A percentile compares a stretch with the other conserved stretches of the same genome.
phyloP scores from a whole-genome alignment of 768 basidiomycete genomes.

The Podaxis sp. region DNA sequence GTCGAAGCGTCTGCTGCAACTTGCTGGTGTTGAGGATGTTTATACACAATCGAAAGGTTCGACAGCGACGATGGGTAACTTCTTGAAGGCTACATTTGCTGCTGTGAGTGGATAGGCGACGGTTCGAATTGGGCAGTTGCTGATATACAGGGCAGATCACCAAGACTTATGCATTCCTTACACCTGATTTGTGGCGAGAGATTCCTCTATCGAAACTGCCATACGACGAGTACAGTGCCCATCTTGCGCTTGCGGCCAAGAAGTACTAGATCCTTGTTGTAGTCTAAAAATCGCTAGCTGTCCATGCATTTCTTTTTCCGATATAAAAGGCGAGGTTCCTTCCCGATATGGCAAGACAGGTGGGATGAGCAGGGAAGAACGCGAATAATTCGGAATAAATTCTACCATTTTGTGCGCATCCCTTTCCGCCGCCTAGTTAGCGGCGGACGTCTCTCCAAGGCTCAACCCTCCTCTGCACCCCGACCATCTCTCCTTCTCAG shows the following conservation, averaged over 20 bases:
- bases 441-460: not conserved
- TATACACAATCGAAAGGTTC: conserved; percentile 99
- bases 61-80: conserved; percentile 98
- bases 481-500: not conserved
- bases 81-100: conserved; percentile 95
- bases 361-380: not conserved
- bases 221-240: conserved; percentile 93
- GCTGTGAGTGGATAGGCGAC: conserved; percentile 50
- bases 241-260: conserved; percentile 84
- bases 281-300: conserved; percentile 9
- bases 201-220: conserved; percentile 86
- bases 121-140: not conserved
- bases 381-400: not conserved
- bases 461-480: not conserved
- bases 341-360: conserved; percentile 7
- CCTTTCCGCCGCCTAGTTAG: conserved; percentile 3
- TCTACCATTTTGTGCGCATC: not conserved
- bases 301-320: conserved; percentile 11
- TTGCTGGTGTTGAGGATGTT: conserved; percentile 96
- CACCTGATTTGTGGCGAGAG: conserved; percentile 96
- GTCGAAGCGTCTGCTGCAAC: conserved; percentile 91
- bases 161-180: conserved; percentile 97
- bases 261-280: conserved; percentile 38
- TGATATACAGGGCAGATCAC: conserved; percentile 59
- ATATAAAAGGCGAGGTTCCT: conserved; percentile 13